Evolutionary conservation across 768 basidiomycete species (phyloP), one percentile per base, ranked within the genome.

Genomic region (Boletus sensibilis): DNA sequence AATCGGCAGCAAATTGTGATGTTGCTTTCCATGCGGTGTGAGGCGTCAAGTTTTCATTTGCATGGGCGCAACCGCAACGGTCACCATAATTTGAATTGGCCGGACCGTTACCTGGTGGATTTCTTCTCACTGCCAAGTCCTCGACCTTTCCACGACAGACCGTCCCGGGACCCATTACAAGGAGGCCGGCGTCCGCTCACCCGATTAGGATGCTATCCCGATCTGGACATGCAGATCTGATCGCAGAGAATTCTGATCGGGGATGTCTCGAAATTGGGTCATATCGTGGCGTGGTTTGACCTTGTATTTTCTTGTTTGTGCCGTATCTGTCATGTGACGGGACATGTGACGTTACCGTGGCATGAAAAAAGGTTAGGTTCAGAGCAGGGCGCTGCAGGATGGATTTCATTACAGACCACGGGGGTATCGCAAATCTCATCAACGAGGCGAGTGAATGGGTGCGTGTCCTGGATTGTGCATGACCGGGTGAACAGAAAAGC

Each of bases 161-260:
- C 64, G n/a, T n/a, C n/a, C n/a, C n/a, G 52, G 61, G 38, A 50
- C 29, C 18, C 40, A 23, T 25, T 23, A 25, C 21, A 40, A 44
- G 23, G 23, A 46, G 48, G 42, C 54, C 68, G 68, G 63, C 56
- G 60, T 50, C 61, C 66, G 61, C 48, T 45, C 20, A 1, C 56
- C 53, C 62, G 53, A 68, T 65, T 53, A 40, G 58, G 60, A 41
- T 37, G 3, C 5, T 4, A 31, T 10, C 49, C 62, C 52, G 61
- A 68, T 70, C 64, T 55, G 66, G 58, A 21, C 29, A 1, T 33
- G 62, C 46, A 62, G 71, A 71, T 71, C 67, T 54, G 67, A 72
- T 69, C 69, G 56, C 25, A 55, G 56, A 65, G 69, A 73, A 71
- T 73, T 71, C 63, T 71, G 69, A 71, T 71, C 71, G 69, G 69